These are phyloP conservation scores for Suillus subluteus DNA, from an alignment of 768 basidiomycete genomes.

Conservation along the genomic window DNA sequence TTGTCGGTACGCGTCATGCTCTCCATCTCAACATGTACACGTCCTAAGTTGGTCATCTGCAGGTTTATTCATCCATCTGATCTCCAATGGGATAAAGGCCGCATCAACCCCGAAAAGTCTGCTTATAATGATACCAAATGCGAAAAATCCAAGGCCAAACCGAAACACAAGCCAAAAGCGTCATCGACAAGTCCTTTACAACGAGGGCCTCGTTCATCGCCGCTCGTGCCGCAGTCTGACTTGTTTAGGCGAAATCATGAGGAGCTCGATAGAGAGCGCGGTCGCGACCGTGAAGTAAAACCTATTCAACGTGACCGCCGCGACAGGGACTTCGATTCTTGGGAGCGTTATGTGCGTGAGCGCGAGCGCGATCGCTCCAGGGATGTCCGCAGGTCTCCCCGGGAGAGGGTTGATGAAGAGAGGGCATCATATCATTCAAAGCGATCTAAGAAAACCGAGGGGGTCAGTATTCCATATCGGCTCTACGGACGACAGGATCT, in stretches of 20 bases:
- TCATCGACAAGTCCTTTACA: constrained; percentile 24
- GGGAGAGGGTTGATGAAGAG: constrained; percentile 33
- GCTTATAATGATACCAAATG: constrained; percentile 12
- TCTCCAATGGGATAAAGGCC: constrained; percentile 41
- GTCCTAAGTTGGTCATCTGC: constrained; percentile 13
- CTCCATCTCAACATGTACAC: constrained; percentile 13
- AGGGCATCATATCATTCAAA: constrained; percentile 28
- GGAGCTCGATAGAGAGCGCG: constrained; percentile 26
- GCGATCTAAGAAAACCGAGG: constrained; percentile 30
- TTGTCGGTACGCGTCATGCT: constrained; percentile 47
- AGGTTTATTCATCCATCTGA: constrained; percentile 58
- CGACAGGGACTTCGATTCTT: constrained; percentile 28
- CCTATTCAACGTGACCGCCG: constrained; percentile 24
- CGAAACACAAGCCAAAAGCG: constrained; percentile 24
- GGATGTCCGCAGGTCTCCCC: constrained; percentile 18
- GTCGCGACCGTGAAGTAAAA: constrained; percentile 26
- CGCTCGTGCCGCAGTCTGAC: constrained; percentile 48
- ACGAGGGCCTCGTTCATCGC: constrained; percentile 34
- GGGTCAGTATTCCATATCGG: constrained; percentile 24
- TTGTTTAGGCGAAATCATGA: constrained; percentile 39
- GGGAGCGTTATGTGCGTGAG: constrained; percentile 24
- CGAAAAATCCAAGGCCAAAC: constrained; percentile 26
- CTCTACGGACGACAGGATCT: not conserved
- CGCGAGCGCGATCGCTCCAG: constrained; percentile 24
- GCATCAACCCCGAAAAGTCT: constrained; percentile 22